Evolutionary conservation across 2,329 filamentous ascomycete species (phyloP), one percentile per base, ranked within the genome.

Genomic region (Akanthomyces muscarius): DNA sequence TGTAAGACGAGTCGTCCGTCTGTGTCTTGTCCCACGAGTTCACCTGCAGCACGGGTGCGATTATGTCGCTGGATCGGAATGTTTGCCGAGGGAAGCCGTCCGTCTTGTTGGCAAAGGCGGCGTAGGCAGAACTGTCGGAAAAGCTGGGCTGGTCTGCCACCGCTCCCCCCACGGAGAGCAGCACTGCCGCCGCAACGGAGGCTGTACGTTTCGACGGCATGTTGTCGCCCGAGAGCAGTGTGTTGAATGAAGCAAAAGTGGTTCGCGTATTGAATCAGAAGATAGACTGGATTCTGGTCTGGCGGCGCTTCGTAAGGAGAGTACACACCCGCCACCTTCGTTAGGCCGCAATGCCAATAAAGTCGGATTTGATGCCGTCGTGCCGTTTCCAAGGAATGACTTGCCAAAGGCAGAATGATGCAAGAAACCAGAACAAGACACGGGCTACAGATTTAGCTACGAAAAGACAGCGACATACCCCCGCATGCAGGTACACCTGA

Each of bases 21-120:
- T 64, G 66, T 21, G 62, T 42, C 23, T 63, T 63, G 45, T 74
- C 66, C 68, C 71, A 74, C 1, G 65, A 59, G 61, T 75, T 74
- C 63, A 77, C 68, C 55, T 75, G 72, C 53, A 77, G 68, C 8
- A 74, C 63, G 3, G 76, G 75, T 1, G 72, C 74, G 25, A 73
- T 60, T 25, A 76, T 69, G 13, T 70, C 64, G 16, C 71, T 72
- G 0, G 74, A 75, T 38, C 65, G 65, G 62, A 75, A 77, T 0
- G 66, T 69, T 63, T 77, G 75, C 54, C 66, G 70, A 36, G 74
- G 74, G 47, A 71, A 65, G 23, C 69, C 69, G 14, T 68, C 66
- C 36, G 69, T 69, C 7, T 64, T 63, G 14, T 71, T 70, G 30
- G 62, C 66, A 58, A 70, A 63, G 8, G 61, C 57, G 3, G 70